Conservation (phyloP, 2,329 filamentous ascomycete species). For the Chaetomiaceae sp. region DNA sequence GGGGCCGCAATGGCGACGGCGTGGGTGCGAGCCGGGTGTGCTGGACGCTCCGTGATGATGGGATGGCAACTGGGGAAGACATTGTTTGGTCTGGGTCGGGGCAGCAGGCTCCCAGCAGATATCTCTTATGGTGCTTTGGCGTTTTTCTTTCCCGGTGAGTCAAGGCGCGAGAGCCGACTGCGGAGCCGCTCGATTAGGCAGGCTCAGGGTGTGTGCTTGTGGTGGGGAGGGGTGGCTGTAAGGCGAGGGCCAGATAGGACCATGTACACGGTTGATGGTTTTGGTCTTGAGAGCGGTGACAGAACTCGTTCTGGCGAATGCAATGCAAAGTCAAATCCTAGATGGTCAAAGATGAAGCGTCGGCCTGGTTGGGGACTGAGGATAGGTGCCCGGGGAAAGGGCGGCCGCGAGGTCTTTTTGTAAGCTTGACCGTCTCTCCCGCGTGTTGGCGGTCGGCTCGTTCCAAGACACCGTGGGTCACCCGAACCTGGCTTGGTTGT, state of each 20-base stretch:
- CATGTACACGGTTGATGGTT: background rate
- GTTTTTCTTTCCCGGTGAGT: conserved; percentile 21
- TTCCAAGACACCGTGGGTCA: conserved; percentile 23
- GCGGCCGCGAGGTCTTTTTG: conserved; percentile 22
- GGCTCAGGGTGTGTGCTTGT: conserved; percentile 13
- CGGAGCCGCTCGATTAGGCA: conserved; percentile 18
- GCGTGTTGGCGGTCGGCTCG: conserved; percentile 22
- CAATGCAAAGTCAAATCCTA: background rate
- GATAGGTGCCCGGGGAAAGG: conserved; percentile 12
- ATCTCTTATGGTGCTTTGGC: conserved; percentile 20
- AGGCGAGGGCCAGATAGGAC: conserved; percentile 3
- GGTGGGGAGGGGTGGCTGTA: conserved; percentile 11
- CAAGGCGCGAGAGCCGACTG: conserved; percentile 24
- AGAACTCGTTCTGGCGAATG: background rate
- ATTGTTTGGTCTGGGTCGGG: conserved; percentile 16
- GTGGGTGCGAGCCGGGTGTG: conserved; percentile 25
- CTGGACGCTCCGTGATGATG: conserved; percentile 14
- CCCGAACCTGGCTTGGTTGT: conserved; percentile 23
- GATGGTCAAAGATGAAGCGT: background rate
- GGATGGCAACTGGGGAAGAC: conserved; percentile 21
- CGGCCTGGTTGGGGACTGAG: conserved; percentile 11
- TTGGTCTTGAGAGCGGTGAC: background rate
- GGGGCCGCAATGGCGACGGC: conserved; percentile 50
- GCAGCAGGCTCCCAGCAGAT: conserved; percentile 17
- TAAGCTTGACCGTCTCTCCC: conserved; percentile 22